A percentile compares a stretch with the other conserved stretches of the same genome.
These are phyloP conservation scores for Salvia rosmarinus DNA, from an alignment of 257 asterid species.

Conservation along the genomic window DNA sequence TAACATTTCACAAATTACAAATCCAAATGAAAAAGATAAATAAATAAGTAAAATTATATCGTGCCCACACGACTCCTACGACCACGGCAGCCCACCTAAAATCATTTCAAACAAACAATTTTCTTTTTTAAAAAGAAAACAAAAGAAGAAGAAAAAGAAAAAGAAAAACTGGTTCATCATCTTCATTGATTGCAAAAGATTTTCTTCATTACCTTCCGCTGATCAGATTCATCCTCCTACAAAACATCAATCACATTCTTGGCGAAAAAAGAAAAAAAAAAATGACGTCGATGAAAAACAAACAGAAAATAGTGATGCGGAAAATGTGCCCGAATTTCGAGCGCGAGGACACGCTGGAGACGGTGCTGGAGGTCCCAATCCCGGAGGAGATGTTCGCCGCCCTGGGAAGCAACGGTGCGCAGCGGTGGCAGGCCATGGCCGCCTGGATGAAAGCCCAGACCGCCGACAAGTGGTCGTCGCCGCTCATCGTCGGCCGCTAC, in stretches of 20 bases:
- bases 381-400: constrained; percentile 90
- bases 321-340: constrained; percentile 86
- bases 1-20: neutral
- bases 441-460: constrained; percentile 97
- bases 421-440: constrained; percentile 93
- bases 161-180: neutral
- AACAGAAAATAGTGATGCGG: constrained; percentile 56
- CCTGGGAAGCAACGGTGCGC: constrained; percentile 65
- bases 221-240: neutral
- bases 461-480: constrained; percentile 80
- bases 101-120: neutral
- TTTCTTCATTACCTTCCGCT: neutral
- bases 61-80: constrained; percentile 52
- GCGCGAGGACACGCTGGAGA: constrained; percentile 77
- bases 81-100: constrained; percentile 34
- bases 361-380: constrained; percentile 85
- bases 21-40: neutral
- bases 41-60: constrained; percentile 25
- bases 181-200: neutral
- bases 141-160: neutral
- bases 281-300: constrained; percentile 30
- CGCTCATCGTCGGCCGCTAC: constrained; percentile 72
- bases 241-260: neutral
- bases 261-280: neutral
- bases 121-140: neutral